Conservation (phyloP, 768 basidiomycete species). For the Tylopilus sp. region DNA sequence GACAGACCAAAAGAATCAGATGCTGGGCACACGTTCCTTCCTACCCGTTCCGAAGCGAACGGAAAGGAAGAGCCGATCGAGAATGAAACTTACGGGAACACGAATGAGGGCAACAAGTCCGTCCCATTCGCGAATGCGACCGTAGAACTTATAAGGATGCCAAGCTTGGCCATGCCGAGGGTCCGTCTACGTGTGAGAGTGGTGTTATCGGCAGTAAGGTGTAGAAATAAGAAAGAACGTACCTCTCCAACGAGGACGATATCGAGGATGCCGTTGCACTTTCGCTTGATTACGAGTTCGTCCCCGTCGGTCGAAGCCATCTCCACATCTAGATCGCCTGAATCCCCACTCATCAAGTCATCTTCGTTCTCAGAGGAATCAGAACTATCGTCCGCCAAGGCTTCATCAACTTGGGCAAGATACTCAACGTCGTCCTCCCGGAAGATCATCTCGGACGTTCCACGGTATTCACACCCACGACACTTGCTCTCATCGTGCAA, state of each 20-base stretch:
- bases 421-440: constrained; percentile 24
- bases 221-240: constrained; percentile 7
- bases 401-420: constrained; percentile 16
- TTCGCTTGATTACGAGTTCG: constrained; percentile 24
- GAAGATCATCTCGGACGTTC: constrained; percentile 27
- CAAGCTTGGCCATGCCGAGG: constrained; percentile 43
- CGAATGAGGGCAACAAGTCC: constrained; percentile 54
- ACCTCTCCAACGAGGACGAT: constrained; percentile 62
- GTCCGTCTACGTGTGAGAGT: constrained; percentile 41
- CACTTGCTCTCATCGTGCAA: constrained; percentile 44
- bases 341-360: constrained; percentile 27
- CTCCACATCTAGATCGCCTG: constrained; percentile 24
- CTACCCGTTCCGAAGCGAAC: background rate
- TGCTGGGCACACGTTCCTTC: background rate
- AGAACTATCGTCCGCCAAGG: constrained; percentile 8
- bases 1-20: constrained; percentile 8
- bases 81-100: constrained; percentile 28
- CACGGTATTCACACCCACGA: constrained; percentile 27
- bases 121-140: constrained; percentile 57
- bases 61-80: background rate
- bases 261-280: constrained; percentile 57
- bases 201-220: background rate
- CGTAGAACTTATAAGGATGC: constrained; percentile 46
- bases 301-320: constrained; percentile 20
- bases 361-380: constrained; percentile 28